phyloP scores from a whole-genome alignment of 1,139 yeast species.

The Zhuliangozyma blackwelliae region DNA sequence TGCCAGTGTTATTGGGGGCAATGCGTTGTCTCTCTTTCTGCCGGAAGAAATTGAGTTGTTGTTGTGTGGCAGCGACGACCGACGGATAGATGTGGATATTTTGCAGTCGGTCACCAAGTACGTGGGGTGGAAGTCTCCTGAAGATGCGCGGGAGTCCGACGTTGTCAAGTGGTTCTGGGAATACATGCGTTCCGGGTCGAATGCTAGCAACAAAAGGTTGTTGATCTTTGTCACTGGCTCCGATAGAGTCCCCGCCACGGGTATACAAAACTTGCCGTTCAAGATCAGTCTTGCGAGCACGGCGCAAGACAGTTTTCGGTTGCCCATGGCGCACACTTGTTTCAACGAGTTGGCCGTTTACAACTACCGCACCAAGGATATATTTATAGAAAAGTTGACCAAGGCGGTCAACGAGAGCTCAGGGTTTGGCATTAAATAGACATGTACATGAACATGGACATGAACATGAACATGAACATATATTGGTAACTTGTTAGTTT shows the following conservation, averaged over 20 bases:
- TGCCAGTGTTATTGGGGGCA: conserved; percentile 70
- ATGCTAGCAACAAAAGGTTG: conserved; percentile 53
- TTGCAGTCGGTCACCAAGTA: conserved; percentile 72
- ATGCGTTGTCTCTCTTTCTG: conserved; percentile 70
- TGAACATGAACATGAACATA: too few relatives aligned
- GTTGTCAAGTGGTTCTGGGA: conserved; percentile 85
- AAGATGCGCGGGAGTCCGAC: conserved; percentile 29
- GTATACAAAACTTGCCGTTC: conserved; percentile 68
- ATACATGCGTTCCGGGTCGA: conserved; percentile 45
- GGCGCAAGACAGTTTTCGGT: conserved; percentile 49
- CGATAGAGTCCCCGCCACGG: conserved; percentile 90
- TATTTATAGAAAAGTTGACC: conserved; percentile 51
- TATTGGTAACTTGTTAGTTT: conserved; percentile 1
- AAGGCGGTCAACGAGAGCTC: conserved; percentile 74
- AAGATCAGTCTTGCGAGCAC: conserved; percentile 48
- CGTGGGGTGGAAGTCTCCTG: conserved; percentile 47
- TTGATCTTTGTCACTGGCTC: conserved; percentile 84
- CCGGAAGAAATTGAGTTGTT: conserved; percentile 78
- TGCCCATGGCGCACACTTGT: conserved; percentile 91
- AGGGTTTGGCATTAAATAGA: conserved; percentile 77
- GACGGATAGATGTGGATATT: conserved; percentile 61
- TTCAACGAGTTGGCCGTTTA: conserved; percentile 83
- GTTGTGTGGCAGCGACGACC: conserved; percentile 71
- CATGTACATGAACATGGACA: too few relatives aligned
- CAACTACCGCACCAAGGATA: conserved; percentile 52